Evolutionary conservation across 2,329 filamentous ascomycete species (phyloP), one percentile per base, ranked within the genome.

Genomic region (Trichoderma sp.): DNA sequence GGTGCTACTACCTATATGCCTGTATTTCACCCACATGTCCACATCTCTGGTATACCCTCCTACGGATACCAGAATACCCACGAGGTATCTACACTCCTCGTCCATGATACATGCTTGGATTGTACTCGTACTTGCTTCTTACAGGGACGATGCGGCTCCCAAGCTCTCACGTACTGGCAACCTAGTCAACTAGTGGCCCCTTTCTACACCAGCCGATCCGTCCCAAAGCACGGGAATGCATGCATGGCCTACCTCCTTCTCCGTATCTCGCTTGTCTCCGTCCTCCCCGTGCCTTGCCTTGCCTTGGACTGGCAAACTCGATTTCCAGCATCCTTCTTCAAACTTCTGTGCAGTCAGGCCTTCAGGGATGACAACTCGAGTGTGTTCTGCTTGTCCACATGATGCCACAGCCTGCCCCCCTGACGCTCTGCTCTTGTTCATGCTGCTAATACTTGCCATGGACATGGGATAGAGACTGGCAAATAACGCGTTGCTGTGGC

Each of bases 191-290:
- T 73, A 73, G 71, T 64, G 60, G 71, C 71, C 71, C 71, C 71
- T 73, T 65, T 73, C 67, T 41, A 41, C 35, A 29, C 67, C 50
- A 71, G 67, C 67, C 67, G 67, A 71, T 71, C 67, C 67, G 56
- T 71, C 59, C 56, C 59, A 73, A 38, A 65, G 71, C 29, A 73
- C 71, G 71, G 71, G 71, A 73, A 73, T 73, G 71, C 71, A 65
- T 64, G 71, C 71, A 73, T 65, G 71, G 71, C 41, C 60, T 73
- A 33, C 38, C 50, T 29, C 41, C 60, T 73, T 14, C 38, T 63
- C 38, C 38, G 59, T 72, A 73, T 73, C 71, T 73, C 71, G 60
- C 71, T 73, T 73, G 71, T 65, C 71, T 64, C 71, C 71, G 71
- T 73, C 29, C 60, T 69, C 45, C 66, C 50, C 66, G n/a, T 56